These are phyloP conservation scores for Cajanus cajan DNA, from an alignment of 306 rosid genomes.

Conservation along the genomic window DNA sequence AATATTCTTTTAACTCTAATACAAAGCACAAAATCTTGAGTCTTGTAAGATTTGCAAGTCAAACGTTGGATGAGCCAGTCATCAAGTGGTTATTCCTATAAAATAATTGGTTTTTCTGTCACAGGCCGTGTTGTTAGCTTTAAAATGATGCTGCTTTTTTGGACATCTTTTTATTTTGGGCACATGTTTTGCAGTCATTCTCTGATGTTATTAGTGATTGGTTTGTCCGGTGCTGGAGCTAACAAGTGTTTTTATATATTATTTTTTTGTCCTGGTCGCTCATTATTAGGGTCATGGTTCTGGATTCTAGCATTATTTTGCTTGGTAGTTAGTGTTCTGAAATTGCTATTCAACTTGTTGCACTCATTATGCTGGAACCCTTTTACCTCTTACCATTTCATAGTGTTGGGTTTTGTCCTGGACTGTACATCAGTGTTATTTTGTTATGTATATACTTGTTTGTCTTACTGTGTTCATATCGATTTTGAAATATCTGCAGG, in stretches of 20 bases:
- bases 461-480: not conserved
- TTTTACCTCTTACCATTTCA: not conserved
- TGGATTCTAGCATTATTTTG: not conserved
- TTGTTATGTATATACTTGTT: not conserved
- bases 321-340: not conserved
- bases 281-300: not conserved
- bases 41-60: not conserved
- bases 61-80: not conserved
- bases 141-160: not conserved
- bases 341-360: not conserved
- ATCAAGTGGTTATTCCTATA: not conserved
- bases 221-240: not conserved
- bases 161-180: not conserved
- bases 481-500: constrained; percentile 43
- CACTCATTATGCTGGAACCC: not conserved
- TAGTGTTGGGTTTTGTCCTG: not conserved
- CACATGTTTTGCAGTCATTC: not conserved
- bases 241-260: not conserved
- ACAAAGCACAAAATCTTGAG: not conserved
- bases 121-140: not conserved
- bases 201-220: not conserved
- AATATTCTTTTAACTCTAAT: not conserved
- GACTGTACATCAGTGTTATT: not conserved
- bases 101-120: not conserved
- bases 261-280: not conserved